These are phyloP conservation scores for Penstemon barbatus DNA, from an alignment of 257 asterid species.

Conservation along the genomic window DNA sequence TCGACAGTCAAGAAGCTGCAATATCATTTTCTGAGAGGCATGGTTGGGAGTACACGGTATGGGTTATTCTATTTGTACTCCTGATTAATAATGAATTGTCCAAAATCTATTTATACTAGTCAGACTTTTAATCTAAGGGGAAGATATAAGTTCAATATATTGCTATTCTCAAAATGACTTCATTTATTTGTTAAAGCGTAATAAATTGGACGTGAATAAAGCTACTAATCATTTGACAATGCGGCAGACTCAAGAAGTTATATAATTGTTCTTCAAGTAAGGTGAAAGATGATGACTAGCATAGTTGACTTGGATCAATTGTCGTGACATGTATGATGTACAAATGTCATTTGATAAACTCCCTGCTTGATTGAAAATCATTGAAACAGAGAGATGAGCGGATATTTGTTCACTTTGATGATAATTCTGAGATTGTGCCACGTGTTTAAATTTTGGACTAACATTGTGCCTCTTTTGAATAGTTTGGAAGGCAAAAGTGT, in stretches of 20 bases:
- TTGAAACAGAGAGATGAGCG: neutral
- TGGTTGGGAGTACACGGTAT: conserved; percentile 92
- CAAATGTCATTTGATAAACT: conserved; percentile 13
- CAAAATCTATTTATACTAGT: neutral
- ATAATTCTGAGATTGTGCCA: neutral
- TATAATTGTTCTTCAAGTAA: neutral
- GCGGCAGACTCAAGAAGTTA: conserved; percentile 15
- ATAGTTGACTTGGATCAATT: too few relatives aligned
- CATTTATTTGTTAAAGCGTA: neutral
- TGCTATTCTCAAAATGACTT: neutral
- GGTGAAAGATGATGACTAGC: conserved; percentile 3
- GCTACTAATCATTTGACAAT: neutral
- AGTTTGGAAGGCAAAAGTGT: neutral
- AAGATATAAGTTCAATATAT: conserved; percentile 5
- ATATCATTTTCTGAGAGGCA: conserved; percentile 74
- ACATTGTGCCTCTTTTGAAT: neutral
- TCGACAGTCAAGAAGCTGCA: conserved; percentile 92
- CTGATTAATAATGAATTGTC: conserved; percentile 5
- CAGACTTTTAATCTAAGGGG: neutral
- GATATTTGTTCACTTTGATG: too few relatives aligned
- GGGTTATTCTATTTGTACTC: conserved; percentile 24
- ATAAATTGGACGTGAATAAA: too few relatives aligned
- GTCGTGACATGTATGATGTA: too few relatives aligned
- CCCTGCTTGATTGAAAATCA: neutral
- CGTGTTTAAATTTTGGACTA: too few relatives aligned